These are phyloP conservation scores for Kazachstania sp. DNA, from an alignment of 1,139 yeast species.

Conservation along the genomic window DNA sequence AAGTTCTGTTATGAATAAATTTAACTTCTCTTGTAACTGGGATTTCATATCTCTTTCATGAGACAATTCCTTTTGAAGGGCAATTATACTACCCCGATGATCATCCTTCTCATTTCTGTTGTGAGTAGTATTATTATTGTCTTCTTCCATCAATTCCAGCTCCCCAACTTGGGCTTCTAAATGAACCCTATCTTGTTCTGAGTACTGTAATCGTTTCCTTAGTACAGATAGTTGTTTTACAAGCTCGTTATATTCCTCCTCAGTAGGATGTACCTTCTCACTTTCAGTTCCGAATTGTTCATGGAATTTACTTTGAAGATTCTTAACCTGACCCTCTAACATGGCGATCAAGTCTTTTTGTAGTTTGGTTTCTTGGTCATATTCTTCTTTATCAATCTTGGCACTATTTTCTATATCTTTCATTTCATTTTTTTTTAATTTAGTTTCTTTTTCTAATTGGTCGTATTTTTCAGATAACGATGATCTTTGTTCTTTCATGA, in stretches of 20 bases:
- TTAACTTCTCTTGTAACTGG: slow-evolving; percentile 60
- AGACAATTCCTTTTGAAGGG: slow-evolving; percentile 56
- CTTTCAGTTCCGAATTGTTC: slow-evolving; percentile 20
- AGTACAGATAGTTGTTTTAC: slow-evolving; percentile 2
- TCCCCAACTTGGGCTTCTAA: background rate
- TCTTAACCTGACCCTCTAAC: slow-evolving; percentile 38
- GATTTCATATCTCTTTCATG: slow-evolving; percentile 68
- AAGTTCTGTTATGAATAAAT: slow-evolving; percentile 62
- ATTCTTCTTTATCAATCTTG: slow-evolving; percentile 40
- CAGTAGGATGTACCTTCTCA: slow-evolving; percentile 27
- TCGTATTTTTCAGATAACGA: slow-evolving; percentile 9
- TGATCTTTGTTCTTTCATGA: slow-evolving; percentile 9
- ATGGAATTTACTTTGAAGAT: slow-evolving; percentile 8
- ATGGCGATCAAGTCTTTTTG: slow-evolving; percentile 58
- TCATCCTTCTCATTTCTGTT: background rate
- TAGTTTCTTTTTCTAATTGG: slow-evolving; percentile 11
- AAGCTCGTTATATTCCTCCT: slow-evolving; percentile 30
- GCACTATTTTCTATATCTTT: slow-evolving; percentile 43
- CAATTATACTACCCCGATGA: slow-evolving; percentile 46
- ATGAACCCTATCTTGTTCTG: background rate
- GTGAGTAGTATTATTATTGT: background rate
- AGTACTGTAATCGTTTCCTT: background rate
- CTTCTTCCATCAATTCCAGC: background rate
- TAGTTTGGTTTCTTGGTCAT: slow-evolving; percentile 51
- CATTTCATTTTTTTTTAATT: slow-evolving; percentile 30